phyloP scores from a whole-genome alignment of 2,329 filamentous ascomycete species.

The Sclerotinia trifoliorum region DNA sequence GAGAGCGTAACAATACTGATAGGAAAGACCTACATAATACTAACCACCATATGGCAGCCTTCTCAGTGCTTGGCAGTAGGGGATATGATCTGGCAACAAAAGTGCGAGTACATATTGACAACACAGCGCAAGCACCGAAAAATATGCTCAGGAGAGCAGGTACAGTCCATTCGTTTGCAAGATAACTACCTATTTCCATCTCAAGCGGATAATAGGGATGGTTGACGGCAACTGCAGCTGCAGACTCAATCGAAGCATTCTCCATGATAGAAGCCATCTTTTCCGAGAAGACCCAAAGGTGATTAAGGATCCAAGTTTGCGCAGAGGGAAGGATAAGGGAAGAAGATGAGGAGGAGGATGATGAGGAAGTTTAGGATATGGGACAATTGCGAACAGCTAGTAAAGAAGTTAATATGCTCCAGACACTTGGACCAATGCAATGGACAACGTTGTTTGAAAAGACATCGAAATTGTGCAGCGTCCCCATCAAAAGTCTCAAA shows the following conservation, averaged over 20 bases:
- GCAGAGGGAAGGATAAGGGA: background rate
- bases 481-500: background rate
- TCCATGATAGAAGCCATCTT: conserved; percentile 29
- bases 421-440: conserved; percentile 20
- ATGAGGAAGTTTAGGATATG: background rate
- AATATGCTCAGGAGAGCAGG: conserved; percentile 60
- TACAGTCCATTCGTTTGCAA: conserved; percentile 63
- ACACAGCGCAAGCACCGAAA: conserved; percentile 51
- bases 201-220: conserved; percentile 74
- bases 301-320: conserved; percentile 5
- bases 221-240: conserved; percentile 28
- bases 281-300: conserved; percentile 2
- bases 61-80: conserved; percentile 53
- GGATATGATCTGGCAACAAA: conserved; percentile 54
- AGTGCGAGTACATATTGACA: conserved; percentile 57
- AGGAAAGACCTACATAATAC: conserved; percentile 57
- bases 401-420: conserved; percentile 9
- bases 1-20: background rate
- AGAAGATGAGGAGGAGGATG: background rate
- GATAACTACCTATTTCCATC: conserved; percentile 60
- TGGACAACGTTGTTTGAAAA: background rate
- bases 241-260: conserved; percentile 27
- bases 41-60: conserved; percentile 70
- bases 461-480: conserved; percentile 9
- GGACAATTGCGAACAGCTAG: conserved; percentile 2